A percentile compares a stretch with the other conserved stretches of the same genome.
These are phyloP conservation scores for Heliamphora pulchella DNA, from an alignment of 179 eudicot species.

Conservation along the genomic window DNA sequence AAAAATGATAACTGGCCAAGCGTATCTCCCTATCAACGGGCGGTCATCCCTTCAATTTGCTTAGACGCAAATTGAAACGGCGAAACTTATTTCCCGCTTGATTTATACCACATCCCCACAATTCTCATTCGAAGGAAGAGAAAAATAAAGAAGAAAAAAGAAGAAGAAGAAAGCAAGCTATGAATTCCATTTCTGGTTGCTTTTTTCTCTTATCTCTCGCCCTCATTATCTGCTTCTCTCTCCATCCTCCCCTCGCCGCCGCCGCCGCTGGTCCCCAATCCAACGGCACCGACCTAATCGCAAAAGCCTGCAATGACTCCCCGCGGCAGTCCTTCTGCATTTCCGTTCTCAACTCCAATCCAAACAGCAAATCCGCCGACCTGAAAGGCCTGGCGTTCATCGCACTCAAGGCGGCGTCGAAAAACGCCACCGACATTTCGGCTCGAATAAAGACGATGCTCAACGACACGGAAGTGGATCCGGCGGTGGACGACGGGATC, in stretches of 20 bases:
- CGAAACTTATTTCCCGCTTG: not conserved
- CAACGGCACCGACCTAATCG: not conserved
- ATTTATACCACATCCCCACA: not conserved
- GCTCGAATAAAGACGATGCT: not conserved
- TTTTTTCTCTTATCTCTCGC: conserved; percentile 12
- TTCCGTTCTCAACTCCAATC: conserved; percentile 12
- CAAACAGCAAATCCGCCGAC: conserved; percentile 12
- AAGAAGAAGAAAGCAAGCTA: not conserved
- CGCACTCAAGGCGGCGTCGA: conserved; percentile 15
- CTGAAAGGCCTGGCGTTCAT: conserved; percentile 26
- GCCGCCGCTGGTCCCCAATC: not conserved
- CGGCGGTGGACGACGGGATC: conserved; percentile 16
- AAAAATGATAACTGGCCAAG: not conserved
- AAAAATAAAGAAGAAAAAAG: not conserved
- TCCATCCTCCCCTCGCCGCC: not conserved
- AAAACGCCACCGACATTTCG: conserved; percentile 6
- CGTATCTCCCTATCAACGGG: not conserved
- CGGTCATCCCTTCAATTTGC: not conserved
- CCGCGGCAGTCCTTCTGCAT: conserved; percentile 15
- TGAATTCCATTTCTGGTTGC: conserved; percentile 13
- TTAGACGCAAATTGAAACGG: not conserved
- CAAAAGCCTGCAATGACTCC: conserved; percentile 14
- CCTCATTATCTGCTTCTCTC: not conserved
- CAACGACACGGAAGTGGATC: not conserved
- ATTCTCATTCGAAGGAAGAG: not conserved